Percentiles rank a stretch among this genome's conserved stretches.
phyloP scores from a whole-genome alignment of 148 eudicot species.

The Agrostemma githago region DNA sequence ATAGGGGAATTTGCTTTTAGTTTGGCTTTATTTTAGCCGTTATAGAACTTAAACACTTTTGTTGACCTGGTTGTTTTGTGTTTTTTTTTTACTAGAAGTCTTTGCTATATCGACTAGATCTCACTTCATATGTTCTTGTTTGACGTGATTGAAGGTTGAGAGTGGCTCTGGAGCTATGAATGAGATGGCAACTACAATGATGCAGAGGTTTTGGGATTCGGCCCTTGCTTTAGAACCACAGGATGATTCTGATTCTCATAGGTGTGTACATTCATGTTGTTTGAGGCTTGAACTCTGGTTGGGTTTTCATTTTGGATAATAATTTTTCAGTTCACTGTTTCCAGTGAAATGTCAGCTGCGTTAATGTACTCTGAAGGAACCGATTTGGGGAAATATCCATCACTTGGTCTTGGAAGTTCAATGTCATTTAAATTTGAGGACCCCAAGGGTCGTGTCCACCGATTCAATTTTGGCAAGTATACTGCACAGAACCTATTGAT shows the following conservation, averaged over 20 bases:
- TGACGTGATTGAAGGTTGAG: conserved; percentile 52
- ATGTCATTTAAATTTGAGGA: conserved; percentile 78
- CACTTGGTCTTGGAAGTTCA: conserved; percentile 80
- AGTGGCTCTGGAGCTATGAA: conserved; percentile 70
- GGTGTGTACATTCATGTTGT: conserved; percentile 35
- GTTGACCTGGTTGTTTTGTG: background rate
- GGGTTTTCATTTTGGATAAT: conserved; percentile 7
- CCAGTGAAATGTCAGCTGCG: conserved; percentile 74
- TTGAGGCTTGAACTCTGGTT: conserved; percentile 7
- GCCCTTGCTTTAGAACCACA: conserved; percentile 78
- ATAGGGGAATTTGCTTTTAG: background rate
- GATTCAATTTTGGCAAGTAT: conserved; percentile 72
- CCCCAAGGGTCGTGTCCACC: conserved; percentile 74
- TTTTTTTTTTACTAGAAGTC: background rate
- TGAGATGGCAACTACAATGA: conserved; percentile 77
- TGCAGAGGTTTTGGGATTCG: conserved; percentile 99
- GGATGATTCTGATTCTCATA: conserved; percentile 83
- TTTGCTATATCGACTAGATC: background rate
- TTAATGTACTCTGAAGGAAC: conserved; percentile 57
- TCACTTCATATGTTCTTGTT: conserved; percentile 17
- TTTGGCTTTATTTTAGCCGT: background rate
- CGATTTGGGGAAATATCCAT: conserved; percentile 65
- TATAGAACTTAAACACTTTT: background rate
- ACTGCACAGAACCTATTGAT: background rate
- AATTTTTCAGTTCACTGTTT: conserved; percentile 10